Evolutionary conservation across 2,329 filamentous ascomycete genomes (phyloP).

Genomic region (Exserohilum rostratum): DNA sequence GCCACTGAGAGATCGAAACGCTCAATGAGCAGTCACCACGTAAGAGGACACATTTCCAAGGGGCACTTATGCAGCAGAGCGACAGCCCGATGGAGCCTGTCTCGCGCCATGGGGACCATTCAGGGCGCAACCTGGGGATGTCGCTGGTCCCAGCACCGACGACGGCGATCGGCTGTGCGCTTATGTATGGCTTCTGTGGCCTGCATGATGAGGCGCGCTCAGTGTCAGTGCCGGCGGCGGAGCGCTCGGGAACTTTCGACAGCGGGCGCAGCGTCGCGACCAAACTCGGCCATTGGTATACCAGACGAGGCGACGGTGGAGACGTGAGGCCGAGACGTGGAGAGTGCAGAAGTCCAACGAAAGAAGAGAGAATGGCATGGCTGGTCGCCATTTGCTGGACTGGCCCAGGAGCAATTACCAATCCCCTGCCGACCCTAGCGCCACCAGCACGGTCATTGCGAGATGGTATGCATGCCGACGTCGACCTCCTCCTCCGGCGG

Average conservation of each 20-base stretch:
- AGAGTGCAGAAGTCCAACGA: not conserved
- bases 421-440: conserved; percentile 44
- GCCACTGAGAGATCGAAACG: not conserved
- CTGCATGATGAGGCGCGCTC: conserved; percentile 2
- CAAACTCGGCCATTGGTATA: too few relatives aligned
- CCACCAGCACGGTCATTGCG: conserved; percentile 37
- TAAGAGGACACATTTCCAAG: not conserved
- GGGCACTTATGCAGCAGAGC: too few relatives aligned
- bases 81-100: not conserved
- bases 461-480: conserved; percentile 39
- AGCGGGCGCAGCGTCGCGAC: not conserved
- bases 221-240: conserved; percentile 1
- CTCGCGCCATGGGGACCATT: not conserved
- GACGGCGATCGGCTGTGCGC: not conserved
- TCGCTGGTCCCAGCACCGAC: not conserved
- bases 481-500: conserved; percentile 29
- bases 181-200: not conserved
- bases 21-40: not conserved
- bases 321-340: not conserved
- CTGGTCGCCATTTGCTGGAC: conserved; percentile 7
- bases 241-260: not conserved
- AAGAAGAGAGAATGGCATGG: conserved; percentile 2
- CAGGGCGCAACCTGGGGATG: not conserved
- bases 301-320: not conserved
- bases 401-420: conserved; percentile 37